phyloP scores from a whole-genome alignment of 768 basidiomycete species.

The Tephrocybe sp. region DNA sequence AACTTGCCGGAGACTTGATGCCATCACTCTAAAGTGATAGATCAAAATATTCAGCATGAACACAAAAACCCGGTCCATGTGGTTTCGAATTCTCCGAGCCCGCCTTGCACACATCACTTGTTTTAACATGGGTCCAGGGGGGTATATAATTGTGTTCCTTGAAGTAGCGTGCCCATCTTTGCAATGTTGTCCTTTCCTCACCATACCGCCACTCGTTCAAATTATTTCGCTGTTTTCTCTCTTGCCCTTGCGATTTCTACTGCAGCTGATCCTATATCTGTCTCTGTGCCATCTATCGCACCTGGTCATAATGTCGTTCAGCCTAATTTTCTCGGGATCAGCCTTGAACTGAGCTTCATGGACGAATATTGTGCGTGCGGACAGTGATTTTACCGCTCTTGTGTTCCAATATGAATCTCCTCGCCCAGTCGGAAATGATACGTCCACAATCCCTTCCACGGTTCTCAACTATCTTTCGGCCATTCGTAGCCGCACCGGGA shows the following conservation, averaged over 20 bases:
- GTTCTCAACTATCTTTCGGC: conserved; percentile 61
- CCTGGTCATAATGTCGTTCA: conserved; percentile 38
- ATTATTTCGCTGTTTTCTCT: conserved; percentile 8
- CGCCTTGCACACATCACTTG: no score
- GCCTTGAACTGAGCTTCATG: conserved; percentile 63
- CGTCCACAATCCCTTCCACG: conserved; percentile 47
- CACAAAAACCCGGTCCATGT: no score
- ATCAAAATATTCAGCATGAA: no score
- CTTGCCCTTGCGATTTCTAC: conserved; percentile 12
- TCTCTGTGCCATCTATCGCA: conserved; percentile 34
- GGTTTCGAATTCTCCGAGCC: no score
- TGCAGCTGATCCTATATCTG: conserved; percentile 26
- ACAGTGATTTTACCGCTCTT: no score
- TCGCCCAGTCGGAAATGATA: conserved; percentile 50
- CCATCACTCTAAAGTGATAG: no score
- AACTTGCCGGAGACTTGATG: no score
- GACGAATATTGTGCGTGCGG: conserved; percentile 49
- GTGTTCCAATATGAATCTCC: background rate
- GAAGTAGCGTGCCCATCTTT: background rate
- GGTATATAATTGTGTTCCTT: background rate
- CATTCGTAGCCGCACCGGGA: conserved; percentile 46
- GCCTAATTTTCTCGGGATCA: conserved; percentile 63
- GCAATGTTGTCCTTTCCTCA: conserved; percentile 7
- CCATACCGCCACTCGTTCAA: conserved; percentile 15
- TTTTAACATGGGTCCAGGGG: no score